Evolutionary conservation across 2,329 filamentous ascomycete species (phyloP).

Genomic region (Chaetomiaceae sp.): DNA sequence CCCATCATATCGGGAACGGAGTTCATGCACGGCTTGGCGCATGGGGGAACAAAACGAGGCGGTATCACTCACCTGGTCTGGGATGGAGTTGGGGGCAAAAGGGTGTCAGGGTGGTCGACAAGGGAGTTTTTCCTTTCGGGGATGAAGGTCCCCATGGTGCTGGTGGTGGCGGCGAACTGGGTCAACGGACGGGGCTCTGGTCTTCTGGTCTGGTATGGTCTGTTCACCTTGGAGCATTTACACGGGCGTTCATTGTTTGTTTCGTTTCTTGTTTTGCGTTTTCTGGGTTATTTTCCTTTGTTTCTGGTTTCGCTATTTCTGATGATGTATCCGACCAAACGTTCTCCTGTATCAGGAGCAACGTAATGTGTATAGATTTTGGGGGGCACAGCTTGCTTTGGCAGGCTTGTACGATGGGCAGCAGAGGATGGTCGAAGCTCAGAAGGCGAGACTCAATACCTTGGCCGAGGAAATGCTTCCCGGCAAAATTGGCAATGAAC

Average conservation of each 20-base stretch:
- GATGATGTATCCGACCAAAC: slow-evolving; percentile 12
- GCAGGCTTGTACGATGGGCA: slow-evolving; percentile 1
- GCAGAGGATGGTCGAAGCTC: neutral
- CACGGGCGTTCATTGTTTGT: slow-evolving; percentile 22
- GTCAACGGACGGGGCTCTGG: neutral
- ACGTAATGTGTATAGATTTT: slow-evolving; percentile 18
- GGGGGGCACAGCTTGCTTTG: neutral
- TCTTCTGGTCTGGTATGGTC: slow-evolving; percentile 5
- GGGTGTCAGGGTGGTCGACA: neutral
- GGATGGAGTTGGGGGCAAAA: slow-evolving; percentile 1
- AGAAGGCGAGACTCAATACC: neutral
- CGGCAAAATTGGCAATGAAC: neutral
- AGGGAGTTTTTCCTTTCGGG: neutral
- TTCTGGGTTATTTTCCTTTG: neutral
- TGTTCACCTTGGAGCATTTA: slow-evolving; percentile 26
- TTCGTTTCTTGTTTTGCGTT: neutral
- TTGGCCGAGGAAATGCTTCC: neutral
- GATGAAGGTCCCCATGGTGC: slow-evolving; percentile 4
- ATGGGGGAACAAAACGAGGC: slow-evolving; percentile 8
- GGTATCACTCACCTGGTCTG: neutral
- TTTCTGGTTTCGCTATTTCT: neutral
- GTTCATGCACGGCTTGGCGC: slow-evolving; percentile 13
- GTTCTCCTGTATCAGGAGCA: slow-evolving; percentile 6
- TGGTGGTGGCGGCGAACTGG: neutral
- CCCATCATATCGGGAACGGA: slow-evolving; percentile 7